A percentile compares a stretch with the other conserved stretches of the same genome.
phyloP scores from a whole-genome alignment of 352 stramenopile genomes.

The Aphanomyces cochlioides region DNA sequence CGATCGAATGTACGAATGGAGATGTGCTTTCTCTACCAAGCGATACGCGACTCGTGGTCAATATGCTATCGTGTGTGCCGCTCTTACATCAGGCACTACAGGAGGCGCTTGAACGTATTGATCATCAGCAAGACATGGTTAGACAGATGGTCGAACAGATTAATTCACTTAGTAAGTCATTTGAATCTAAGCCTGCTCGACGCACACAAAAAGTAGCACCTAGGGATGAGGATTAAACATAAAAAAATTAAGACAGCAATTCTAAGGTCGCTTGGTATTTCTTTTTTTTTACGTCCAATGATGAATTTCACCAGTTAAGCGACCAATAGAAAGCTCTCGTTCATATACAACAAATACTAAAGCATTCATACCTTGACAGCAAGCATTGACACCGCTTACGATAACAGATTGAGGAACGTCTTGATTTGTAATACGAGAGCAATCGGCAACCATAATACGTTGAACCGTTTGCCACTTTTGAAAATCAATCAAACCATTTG shows the following conservation, averaged over 20 bases:
- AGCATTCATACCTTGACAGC: conserved; percentile 20
- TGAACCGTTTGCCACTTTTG: conserved; percentile 22
- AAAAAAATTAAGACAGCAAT: not conserved
- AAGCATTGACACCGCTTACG: conserved; percentile 6
- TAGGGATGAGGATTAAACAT: too few species aligned
- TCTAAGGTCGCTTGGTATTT: not conserved
- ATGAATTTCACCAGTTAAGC: conserved; percentile 17
- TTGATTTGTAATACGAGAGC: conserved; percentile 22
- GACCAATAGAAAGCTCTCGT: conserved; percentile 20
- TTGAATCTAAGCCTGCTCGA: too few species aligned
- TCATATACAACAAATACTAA: conserved; percentile 18
- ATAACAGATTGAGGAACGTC: not conserved
- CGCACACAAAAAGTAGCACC: not conserved
- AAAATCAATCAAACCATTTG: conserved; percentile 33
- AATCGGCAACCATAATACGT: conserved; percentile 32
- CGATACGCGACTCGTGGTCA: not conserved
- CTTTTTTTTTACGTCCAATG: not conserved
- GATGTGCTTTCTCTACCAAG: not conserved
- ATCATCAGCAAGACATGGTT: not conserved
- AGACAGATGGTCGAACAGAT: not conserved
- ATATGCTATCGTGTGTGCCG: not conserved
- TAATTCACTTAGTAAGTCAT: too few species aligned
- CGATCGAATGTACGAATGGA: not conserved
- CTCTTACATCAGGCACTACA: not conserved
- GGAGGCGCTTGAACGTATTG: not conserved